Conservation (phyloP, 208 protist species). For the Leishmania tarentolae region DNA sequence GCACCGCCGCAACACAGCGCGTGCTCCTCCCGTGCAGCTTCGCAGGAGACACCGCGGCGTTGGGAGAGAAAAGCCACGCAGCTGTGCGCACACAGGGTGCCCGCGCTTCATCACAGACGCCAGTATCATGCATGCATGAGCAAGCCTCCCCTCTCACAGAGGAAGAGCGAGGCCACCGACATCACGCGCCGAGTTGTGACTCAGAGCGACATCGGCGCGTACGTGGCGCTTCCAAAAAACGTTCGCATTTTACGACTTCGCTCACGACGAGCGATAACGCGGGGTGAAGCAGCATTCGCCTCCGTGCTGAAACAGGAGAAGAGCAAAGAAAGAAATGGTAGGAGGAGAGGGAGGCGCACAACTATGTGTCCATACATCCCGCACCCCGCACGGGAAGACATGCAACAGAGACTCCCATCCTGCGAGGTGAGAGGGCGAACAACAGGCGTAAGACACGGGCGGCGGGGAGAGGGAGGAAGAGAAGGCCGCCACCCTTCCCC, state of each 20-base stretch:
- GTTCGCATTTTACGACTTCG: not conserved
- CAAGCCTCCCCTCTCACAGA: not conserved
- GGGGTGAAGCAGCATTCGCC: not conserved
- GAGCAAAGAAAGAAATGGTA: not conserved
- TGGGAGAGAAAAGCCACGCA: not conserved
- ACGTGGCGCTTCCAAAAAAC: too few relatives aligned
- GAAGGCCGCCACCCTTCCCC: not conserved
- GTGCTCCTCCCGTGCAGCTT: not conserved
- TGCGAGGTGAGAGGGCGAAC: not conserved
- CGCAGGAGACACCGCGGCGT: not conserved
- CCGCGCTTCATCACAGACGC: not conserved
- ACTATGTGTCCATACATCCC: not conserved
- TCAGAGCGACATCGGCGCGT: too few relatives aligned
- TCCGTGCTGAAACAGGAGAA: not conserved
- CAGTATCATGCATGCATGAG: not conserved
- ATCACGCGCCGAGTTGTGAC: too few relatives aligned
- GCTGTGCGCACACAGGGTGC: too few relatives aligned
- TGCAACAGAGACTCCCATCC: not conserved
- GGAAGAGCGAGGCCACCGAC: not conserved
- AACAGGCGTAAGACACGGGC: not conserved
- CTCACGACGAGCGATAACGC: not conserved
- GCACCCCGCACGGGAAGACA: not conserved
- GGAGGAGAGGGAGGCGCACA: not conserved
- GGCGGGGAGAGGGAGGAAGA: not conserved
- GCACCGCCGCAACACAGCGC: not conserved